Base-by-base conservation (phyloP, 345 rosid species). In the Geranium rotundifolium region DNA sequence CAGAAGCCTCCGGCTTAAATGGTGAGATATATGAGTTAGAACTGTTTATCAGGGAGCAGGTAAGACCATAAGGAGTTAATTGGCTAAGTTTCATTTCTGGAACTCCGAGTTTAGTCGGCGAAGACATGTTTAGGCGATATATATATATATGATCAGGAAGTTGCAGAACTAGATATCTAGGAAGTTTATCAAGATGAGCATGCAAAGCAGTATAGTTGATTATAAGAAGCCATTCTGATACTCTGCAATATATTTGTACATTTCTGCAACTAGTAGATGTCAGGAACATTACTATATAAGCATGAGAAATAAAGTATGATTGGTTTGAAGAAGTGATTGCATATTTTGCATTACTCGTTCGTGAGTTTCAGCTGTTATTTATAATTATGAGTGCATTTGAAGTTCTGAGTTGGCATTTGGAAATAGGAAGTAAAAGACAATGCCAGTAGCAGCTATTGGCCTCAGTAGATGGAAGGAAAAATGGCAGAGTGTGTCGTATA, bases 1-100 rank as follows among this genome's bases (percentile, higher is more conserved):
- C 80, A 1, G 98, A 89, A 59, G 81, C 90, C 57, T 87, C 97
- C 39, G 93, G 88, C 58, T 75, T 85, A 81, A 83, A 78, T 0
- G 85, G 98, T 1, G 84, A 89, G 20, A 72, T 79, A 39, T 71
- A 82, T 54, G 79, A 80, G 65, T 78, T 89, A 56, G 93, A 85
- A 61, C 81, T 68, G 73, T 89, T 89, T 63, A 87, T 92, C 62
- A 74, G 90, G 67, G 91, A 86, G 64, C 73, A 77, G 63, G 90
- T 85, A 46, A 89, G 82, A 73, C 79, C 88, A 49, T 92, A 81
- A 72, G n/a, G 17, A 14, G 52, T 9, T 46, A 0, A 46, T 46
- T 12, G 8, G 52, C 12, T 12, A 46, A 14, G 3, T 46, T 46
- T 14, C 52, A 23, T 9, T 46, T 0, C 3, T 46, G 3, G 52